phyloP scores from a whole-genome alignment of 2,329 filamentous ascomycete species.

The Xylariaceae sp. region DNA sequence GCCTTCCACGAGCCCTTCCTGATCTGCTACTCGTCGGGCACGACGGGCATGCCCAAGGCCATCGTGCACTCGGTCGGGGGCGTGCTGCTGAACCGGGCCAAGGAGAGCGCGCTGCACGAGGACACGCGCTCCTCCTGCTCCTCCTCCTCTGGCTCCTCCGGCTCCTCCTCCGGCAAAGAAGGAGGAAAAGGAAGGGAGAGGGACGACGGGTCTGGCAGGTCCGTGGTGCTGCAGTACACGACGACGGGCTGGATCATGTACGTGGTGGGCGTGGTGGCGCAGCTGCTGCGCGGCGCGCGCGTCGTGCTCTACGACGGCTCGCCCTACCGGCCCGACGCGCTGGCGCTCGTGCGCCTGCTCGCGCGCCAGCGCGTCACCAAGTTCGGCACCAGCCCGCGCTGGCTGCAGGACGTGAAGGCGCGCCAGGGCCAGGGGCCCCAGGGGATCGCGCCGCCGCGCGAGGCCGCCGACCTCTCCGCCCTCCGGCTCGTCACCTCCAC shows the following conservation, averaged over 20 bases:
- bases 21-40: conserved; percentile 73
- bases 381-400: conserved; percentile 69
- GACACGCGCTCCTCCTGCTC: too few species aligned
- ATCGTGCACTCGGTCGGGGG: conserved; percentile 74
- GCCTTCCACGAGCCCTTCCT: conserved; percentile 69
- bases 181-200: too few species aligned
- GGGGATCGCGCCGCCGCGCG: conserved; percentile 57
- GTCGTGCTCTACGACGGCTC: conserved; percentile 75
- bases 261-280: conserved; percentile 48
- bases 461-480: conserved; percentile 53
- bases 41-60: conserved; percentile 76
- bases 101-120: conserved; percentile 53
- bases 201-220: too few species aligned
- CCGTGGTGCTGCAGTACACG: conserved; percentile 47
- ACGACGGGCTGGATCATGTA: conserved; percentile 91
- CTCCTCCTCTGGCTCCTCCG: too few species aligned
- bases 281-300: conserved; percentile 52
- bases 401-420: conserved; percentile 64
- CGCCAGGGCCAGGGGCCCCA: too few species aligned
- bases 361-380: conserved; percentile 60
- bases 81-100: conserved; percentile 42
- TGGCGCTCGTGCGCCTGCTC: conserved; percentile 54
- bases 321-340: conserved; percentile 64
- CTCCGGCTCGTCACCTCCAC: conserved; percentile 61
- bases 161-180: too few species aligned